Conservation (phyloP, 768 basidiomycete genomes). For the Pisolithus albus region DNA sequence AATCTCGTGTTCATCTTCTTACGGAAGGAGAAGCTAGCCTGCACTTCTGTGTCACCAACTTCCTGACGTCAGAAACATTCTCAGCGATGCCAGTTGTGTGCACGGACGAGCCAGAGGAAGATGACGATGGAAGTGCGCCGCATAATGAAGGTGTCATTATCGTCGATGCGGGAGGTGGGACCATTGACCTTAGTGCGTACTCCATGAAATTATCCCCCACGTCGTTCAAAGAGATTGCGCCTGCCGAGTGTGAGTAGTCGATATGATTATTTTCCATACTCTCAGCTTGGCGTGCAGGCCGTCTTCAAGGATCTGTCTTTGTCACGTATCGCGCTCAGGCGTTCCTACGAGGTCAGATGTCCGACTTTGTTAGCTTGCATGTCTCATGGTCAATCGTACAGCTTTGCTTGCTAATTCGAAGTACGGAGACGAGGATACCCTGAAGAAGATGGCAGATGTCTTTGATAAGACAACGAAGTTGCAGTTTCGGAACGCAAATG, state of each 20-base stretch:
- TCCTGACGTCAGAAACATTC: conserved; percentile 23
- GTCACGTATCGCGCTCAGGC: conserved; percentile 39
- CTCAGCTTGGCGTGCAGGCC: conserved; percentile 27
- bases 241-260: conserved; percentile 32
- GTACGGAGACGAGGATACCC: conserved; percentile 32
- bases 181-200: conserved; percentile 54
- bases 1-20: conserved; percentile 36
- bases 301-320: conserved; percentile 45
- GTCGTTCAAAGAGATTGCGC: conserved; percentile 44
- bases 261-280: neutral
- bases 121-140: conserved; percentile 15
- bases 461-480: conserved; percentile 46
- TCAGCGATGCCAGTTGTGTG: conserved; percentile 6
- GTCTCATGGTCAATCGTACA: conserved; percentile 12
- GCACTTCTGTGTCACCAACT: conserved; percentile 40
- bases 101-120: neutral
- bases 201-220: conserved; percentile 26
- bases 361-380: neutral
- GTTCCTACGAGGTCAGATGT: conserved; percentile 32
- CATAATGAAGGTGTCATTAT: conserved; percentile 42
- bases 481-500: conserved; percentile 32
- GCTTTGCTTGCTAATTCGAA: conserved; percentile 35
- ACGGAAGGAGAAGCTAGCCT: conserved; percentile 50
- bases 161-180: conserved; percentile 58
- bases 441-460: conserved; percentile 33